These are phyloP conservation scores for Cryphonectria japonica DNA, from an alignment of 2,329 filamentous ascomycete species.

Conservation along the genomic window DNA sequence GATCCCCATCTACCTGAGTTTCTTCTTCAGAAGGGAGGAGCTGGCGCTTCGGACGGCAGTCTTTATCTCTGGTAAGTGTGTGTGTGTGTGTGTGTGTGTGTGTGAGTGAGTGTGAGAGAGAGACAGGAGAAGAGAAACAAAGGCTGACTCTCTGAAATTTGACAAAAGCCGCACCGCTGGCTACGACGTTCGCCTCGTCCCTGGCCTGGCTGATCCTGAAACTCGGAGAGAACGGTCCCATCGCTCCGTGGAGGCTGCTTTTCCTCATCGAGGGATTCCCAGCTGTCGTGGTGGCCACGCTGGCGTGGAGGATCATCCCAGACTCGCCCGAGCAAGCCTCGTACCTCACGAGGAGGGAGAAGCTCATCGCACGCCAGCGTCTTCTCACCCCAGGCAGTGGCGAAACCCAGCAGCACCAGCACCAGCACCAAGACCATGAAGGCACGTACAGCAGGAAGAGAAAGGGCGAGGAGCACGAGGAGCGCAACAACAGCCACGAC, in stretches of 20 bases:
- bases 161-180: conserved; percentile 70
- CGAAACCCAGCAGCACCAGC: conserved; percentile 24
- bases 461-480: conserved; percentile 47
- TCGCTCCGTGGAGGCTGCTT: conserved; percentile 83
- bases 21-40: conserved; percentile 70
- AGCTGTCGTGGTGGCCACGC: conserved; percentile 72
- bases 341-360: conserved; percentile 66
- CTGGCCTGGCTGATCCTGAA: conserved; percentile 80
- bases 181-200: conserved; percentile 79
- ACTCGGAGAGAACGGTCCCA: conserved; percentile 64
- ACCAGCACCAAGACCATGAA: conserved; percentile 22
- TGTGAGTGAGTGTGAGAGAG: too few relatives aligned
- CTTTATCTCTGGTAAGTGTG: conserved; percentile 70
- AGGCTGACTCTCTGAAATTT: neutral
- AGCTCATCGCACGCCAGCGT: conserved; percentile 71
- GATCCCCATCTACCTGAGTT: conserved; percentile 66
- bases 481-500: conserved; percentile 12
- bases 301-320: conserved; percentile 76
- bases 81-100: too few relatives aligned
- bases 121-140: neutral
- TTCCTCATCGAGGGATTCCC: conserved; percentile 88
- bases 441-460: conserved; percentile 47
- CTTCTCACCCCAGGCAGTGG: conserved; percentile 43
- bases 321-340: conserved; percentile 71
- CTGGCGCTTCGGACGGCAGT: conserved; percentile 83